These are phyloP conservation scores for Lophiotrema nucula DNA, from an alignment of 495 filamentous ascomycete species.

Conservation along the genomic window DNA sequence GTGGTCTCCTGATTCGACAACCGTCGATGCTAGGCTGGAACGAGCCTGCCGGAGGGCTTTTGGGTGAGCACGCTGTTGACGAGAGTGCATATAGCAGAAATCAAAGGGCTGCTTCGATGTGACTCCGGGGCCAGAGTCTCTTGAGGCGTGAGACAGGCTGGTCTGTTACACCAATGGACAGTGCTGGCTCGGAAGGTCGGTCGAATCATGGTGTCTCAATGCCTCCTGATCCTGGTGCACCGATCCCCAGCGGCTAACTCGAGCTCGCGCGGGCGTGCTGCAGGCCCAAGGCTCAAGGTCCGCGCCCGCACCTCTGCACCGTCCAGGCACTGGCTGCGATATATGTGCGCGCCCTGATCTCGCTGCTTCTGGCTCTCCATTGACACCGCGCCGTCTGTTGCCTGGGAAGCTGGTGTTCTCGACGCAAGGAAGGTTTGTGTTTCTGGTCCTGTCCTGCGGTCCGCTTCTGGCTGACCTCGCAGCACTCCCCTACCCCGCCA, in stretches of 20 bases:
- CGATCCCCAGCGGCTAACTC: constrained; percentile 24
- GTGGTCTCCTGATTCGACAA: no score
- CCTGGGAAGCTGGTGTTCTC: no score
- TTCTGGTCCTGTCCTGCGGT: background rate
- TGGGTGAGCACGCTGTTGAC: background rate
- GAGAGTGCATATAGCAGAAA: constrained; percentile 21
- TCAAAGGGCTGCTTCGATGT: constrained; percentile 22
- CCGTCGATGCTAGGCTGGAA: no score
- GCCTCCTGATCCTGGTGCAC: constrained; percentile 1
- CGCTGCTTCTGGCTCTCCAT: background rate
- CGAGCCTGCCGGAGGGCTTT: no score
- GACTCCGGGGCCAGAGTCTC: background rate
- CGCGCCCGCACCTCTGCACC: background rate
- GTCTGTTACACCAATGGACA: constrained; percentile 24
- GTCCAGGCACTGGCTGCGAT: constrained; percentile 3
- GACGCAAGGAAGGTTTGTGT: no score
- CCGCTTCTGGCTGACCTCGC: constrained; percentile 3
- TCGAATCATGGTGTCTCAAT: constrained; percentile 12
- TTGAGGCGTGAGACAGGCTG: constrained; percentile 29
- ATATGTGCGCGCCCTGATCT: constrained; percentile 12
- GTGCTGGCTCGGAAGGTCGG: constrained; percentile 1
- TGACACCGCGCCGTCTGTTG: background rate
- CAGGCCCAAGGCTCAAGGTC: no score
- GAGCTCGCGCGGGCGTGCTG: constrained; percentile 15
- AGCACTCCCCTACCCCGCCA: no score